phyloP scores from a whole-genome alignment of 495 filamentous ascomycete genomes.

The Cercophora newfieldiana region DNA sequence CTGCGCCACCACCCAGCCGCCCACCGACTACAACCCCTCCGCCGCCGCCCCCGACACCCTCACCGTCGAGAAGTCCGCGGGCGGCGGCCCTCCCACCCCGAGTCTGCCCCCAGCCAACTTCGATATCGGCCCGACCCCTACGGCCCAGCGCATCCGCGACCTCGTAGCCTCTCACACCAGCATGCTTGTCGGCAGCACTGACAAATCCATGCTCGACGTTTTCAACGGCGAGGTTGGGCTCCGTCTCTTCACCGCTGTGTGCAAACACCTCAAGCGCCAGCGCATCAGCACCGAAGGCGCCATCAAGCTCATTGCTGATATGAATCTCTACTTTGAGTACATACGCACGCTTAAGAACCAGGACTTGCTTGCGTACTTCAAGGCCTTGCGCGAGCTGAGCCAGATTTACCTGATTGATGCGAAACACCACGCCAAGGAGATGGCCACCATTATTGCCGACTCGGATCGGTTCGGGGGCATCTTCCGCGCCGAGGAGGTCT shows the following conservation, averaged over 20 bases:
- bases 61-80: constrained; percentile 8
- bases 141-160: constrained; percentile 76
- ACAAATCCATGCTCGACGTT: constrained; percentile 96
- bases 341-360: constrained; percentile 77
- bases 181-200: constrained; percentile 89
- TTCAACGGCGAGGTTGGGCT: constrained; percentile 98
- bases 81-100: not conserved
- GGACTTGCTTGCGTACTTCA: constrained; percentile 84
- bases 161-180: constrained; percentile 83
- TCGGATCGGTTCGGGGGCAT: constrained; percentile 85
- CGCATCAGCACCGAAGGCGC: constrained; percentile 87
- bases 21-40: constrained; percentile 85
- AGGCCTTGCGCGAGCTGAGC: constrained; percentile 83
- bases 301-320: constrained; percentile 91
- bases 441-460: constrained; percentile 93
- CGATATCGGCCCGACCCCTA: constrained; percentile 80
- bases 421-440: constrained; percentile 86
- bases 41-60: constrained; percentile 42
- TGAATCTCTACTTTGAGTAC: constrained; percentile 90
- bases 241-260: constrained; percentile 82
- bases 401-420: constrained; percentile 95
- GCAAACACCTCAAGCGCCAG: constrained; percentile 97
- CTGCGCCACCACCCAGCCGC: constrained; percentile 81
- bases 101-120: constrained; percentile 27
- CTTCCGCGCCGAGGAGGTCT: constrained; percentile 93